Conservation (phyloP, 2,329 filamentous ascomycete genomes). For the Fusarium sp. region DNA sequence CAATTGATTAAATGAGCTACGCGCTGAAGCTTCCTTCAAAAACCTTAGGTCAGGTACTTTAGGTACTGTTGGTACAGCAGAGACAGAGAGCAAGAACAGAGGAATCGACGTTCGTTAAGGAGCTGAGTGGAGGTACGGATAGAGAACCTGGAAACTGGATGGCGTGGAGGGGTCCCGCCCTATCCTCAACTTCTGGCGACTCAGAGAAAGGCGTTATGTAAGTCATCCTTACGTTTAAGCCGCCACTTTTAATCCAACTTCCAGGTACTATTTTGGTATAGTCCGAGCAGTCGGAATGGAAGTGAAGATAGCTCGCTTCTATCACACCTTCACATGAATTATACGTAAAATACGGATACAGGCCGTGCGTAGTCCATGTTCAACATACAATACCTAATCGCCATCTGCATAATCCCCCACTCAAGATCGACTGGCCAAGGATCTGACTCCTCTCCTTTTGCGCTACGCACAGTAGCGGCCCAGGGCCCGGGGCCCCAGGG, state of each 20-base stretch:
- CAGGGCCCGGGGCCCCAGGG: slow-evolving; percentile 23
- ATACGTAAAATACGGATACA: not conserved
- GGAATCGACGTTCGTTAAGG: slow-evolving; percentile 17
- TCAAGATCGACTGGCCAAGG: slow-evolving; percentile 34
- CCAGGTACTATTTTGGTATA: slow-evolving; percentile 29
- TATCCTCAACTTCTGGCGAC: slow-evolving; percentile 28
- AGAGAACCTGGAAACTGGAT: slow-evolving; percentile 2
- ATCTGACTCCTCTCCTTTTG: slow-evolving; percentile 23
- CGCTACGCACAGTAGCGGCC: slow-evolving; percentile 19
- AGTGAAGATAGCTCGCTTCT: not conserved
- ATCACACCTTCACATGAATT: slow-evolving; percentile 6
- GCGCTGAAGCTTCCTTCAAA: not conserved
- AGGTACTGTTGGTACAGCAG: slow-evolving; percentile 6
- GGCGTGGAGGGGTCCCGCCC: slow-evolving; percentile 36
- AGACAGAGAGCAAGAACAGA: slow-evolving; percentile 10
- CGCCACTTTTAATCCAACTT: slow-evolving; percentile 35
- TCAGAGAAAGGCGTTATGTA: slow-evolving; percentile 43
- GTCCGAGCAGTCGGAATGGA: slow-evolving; percentile 16
- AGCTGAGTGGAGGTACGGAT: slow-evolving; percentile 30
- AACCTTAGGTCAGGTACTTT: not conserved
- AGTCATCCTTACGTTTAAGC: slow-evolving; percentile 17
- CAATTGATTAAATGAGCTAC: slow-evolving; percentile 18
- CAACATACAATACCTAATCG: not conserved
- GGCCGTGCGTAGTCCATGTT: not conserved
- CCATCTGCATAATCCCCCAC: slow-evolving; percentile 22